Conservation (phyloP, 2,329 filamentous ascomycete species). For the Pyrenochaeta sp. region DNA sequence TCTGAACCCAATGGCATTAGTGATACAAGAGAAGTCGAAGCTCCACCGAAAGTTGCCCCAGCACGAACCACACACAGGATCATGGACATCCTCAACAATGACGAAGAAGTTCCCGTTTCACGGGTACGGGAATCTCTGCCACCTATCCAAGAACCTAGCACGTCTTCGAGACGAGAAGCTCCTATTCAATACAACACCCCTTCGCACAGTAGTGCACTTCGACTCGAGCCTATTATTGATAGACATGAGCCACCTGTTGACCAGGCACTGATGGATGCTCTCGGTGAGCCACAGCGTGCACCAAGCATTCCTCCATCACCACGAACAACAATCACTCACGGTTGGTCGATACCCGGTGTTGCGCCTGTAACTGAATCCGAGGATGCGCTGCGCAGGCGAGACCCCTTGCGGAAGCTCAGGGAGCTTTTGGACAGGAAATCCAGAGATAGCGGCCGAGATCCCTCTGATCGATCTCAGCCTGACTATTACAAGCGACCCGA, state of each 20-base stretch:
- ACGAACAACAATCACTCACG: conserved; percentile 19
- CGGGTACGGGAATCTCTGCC: conserved; percentile 27
- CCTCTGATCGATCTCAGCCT: conserved; percentile 23
- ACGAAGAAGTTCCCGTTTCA: conserved; percentile 37
- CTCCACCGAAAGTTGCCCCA: conserved; percentile 27
- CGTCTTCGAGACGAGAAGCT: conserved; percentile 19
- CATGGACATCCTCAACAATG: conserved; percentile 48
- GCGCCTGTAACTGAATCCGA: conserved; percentile 27
- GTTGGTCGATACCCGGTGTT: conserved; percentile 21
- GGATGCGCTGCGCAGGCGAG: conserved; percentile 31
- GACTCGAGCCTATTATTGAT: conserved; percentile 27
- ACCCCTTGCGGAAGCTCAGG: conserved; percentile 35
- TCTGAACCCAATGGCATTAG: conserved; percentile 16
- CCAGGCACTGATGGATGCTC: conserved; percentile 28
- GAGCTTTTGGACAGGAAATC: conserved; percentile 37
- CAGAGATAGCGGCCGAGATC: conserved; percentile 25
- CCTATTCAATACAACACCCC: conserved; percentile 25
- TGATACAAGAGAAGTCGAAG: conserved; percentile 12
- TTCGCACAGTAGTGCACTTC: conserved; percentile 22
- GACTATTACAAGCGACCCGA: conserved; percentile 10
- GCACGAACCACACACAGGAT: conserved; percentile 44
- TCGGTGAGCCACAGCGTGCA: conserved; percentile 17
- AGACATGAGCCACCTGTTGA: conserved; percentile 31
- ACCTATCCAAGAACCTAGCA: conserved; percentile 23
- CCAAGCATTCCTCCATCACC: conserved; percentile 30